Base-by-base conservation (phyloP, 2,329 filamentous ascomycete genomes). In the Didymella keratinophila region DNA sequence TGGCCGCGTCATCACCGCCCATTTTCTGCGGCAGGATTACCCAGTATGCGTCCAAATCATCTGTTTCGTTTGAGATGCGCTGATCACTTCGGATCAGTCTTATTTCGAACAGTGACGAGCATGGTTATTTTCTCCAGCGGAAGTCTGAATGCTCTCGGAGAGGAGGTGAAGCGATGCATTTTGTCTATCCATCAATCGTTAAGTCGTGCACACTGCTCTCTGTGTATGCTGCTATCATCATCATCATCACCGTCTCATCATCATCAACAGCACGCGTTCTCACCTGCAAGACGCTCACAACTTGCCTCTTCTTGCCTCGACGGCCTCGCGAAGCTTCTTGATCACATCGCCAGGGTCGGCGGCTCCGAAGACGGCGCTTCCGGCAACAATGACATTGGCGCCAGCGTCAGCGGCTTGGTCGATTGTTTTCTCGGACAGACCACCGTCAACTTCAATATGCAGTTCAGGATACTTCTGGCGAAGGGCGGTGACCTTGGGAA, bases 371-470 rank as follows among this genome's bases (percentile, higher is more conserved):
- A 99, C 93, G 39, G 95, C 95, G 71, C 92, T 97, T 28, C 95
- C 95, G 11, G 95, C 94, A 50, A 99, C 95, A 72, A 99, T 99
- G 56, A 99, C 95, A 71, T 99, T 99, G 54, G 95, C 95, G 32
- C 95, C 95, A 0, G 95, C 95, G 60, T 97, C 92, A 0, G 95
- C 95, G 8, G 95, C 95, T 74, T 94, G 90, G 71, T 95, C 93
- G 68, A 99, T 95, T 0, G 95, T 99, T 65, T 87, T 87, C 52
- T 92, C 88, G 1, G 92, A 93, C 43, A 99, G 79, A 3, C 95
- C 95, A 52, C 95, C 95, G 76, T 99, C 95, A 39, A 99, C 94
- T 80, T 99, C 95, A 71, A 99, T 99, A 80, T 97, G 95, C 62
- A 99, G 81, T 6, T 97, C 86, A 2, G 95, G 94, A 76, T 98